Evolutionary conservation across 73 alveolate genomes (phyloP).

Genomic region (Paraurostyla sp.): DNA sequence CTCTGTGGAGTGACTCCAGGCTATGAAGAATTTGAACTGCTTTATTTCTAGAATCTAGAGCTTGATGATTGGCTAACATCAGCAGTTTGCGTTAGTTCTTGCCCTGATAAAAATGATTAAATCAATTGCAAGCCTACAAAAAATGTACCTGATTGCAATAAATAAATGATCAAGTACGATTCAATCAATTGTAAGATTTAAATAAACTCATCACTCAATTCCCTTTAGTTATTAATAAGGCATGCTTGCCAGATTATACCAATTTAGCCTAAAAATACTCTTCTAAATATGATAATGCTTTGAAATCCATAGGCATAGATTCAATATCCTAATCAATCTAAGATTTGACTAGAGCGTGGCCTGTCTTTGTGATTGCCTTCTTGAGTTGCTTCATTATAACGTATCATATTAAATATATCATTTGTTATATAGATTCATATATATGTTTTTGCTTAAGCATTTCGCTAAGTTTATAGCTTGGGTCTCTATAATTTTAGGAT

Average conservation of each 20-base stretch:
- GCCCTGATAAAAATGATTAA: conserved; percentile 11
- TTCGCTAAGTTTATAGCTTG: conserved; percentile 75
- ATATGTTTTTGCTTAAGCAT: conserved; percentile 59
- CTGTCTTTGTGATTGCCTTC: background rate
- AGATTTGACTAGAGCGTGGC: conserved; percentile 44
- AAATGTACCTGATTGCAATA: conserved; percentile 13
- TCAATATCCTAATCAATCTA: background rate
- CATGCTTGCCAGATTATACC: conserved; percentile 35
- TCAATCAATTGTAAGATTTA: conserved; percentile 38
- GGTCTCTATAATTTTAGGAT: conserved; percentile 63
- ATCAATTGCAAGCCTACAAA: conserved; percentile 27
- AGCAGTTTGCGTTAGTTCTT: conserved; percentile 36
- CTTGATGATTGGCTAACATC: background rate
- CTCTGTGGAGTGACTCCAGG: conserved; percentile 46
- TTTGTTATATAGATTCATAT: conserved; percentile 36
- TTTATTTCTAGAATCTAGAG: conserved; percentile 31
- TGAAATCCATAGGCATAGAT: conserved; percentile 26
- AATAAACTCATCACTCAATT: background rate
- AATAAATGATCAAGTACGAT: background rate
- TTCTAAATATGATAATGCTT: background rate
- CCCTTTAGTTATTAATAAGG: conserved; percentile 12
- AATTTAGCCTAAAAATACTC: background rate
- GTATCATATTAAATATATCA: conserved; percentile 33
- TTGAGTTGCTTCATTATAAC: conserved; percentile 8
- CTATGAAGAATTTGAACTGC: conserved; percentile 6